Conservation (phyloP, 176 grass and related monocot genomes). For the Musa schizocarpa region DNA sequence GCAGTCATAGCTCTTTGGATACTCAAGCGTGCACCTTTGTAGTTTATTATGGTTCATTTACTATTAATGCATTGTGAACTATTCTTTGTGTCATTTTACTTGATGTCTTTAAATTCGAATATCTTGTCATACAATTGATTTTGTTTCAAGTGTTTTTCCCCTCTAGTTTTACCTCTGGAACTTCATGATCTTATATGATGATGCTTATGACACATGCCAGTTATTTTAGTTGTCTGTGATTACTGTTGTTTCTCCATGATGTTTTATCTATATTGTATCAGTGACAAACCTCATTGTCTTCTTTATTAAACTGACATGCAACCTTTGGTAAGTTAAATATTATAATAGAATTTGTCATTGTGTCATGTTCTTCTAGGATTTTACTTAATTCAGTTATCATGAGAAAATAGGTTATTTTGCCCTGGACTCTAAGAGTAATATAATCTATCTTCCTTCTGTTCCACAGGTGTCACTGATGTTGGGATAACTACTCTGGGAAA, state of each 20-base stretch:
- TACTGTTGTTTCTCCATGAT: neutral
- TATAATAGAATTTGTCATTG: too few species aligned
- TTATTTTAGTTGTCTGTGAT: neutral
- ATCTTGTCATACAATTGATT: neutral
- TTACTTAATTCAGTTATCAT: neutral
- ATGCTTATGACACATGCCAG: neutral
- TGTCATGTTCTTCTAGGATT: neutral
- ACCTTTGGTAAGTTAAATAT: neutral
- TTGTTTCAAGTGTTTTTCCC: too few species aligned
- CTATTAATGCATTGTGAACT: neutral
- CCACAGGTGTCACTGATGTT: conserved; percentile 51
- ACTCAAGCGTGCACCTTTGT: neutral
- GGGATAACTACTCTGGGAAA: conserved; percentile 52
- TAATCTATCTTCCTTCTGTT: conserved; percentile 13
- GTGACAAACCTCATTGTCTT: neutral
- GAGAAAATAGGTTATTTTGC: neutral
- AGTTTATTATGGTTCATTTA: neutral
- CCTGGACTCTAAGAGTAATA: neutral
- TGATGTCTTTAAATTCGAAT: neutral
- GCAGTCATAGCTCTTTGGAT: too few species aligned
- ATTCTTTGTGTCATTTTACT: neutral
- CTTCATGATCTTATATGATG: neutral
- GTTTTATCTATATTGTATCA: neutral
- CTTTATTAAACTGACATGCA: neutral
- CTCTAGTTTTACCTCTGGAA: neutral